Evolutionary conservation across 306 rosid species (phyloP).

Genomic region (Begonia masoniana): DNA sequence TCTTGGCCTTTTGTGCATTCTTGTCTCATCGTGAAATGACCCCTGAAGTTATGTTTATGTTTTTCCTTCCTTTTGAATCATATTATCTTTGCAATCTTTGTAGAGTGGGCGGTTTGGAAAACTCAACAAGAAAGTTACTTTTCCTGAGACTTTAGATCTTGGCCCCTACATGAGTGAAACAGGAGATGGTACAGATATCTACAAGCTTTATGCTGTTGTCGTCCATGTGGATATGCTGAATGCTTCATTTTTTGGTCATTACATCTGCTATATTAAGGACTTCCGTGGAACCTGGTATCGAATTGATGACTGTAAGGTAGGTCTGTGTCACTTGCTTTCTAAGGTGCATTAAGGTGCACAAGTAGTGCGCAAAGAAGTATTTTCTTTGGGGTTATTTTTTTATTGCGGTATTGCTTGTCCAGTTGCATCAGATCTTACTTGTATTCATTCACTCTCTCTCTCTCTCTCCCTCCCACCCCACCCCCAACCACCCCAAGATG

Average conservation of each 20-base stretch:
- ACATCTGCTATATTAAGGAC: conserved; percentile 84
- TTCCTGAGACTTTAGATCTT: conserved; percentile 79
- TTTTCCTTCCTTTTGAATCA: background rate
- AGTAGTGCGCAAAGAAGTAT: too few relatives aligned
- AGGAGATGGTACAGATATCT: conserved; percentile 56
- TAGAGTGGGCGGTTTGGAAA: conserved; percentile 98
- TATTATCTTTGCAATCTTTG: conserved; percentile 8
- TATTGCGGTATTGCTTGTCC: too few relatives aligned
- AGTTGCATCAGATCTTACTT: too few relatives aligned
- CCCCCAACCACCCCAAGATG: too few relatives aligned
- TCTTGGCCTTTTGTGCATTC: too few relatives aligned
- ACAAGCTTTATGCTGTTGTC: conserved; percentile 80
- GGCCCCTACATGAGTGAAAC: conserved; percentile 78
- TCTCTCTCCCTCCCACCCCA: too few relatives aligned
- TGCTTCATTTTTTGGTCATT: conserved; percentile 96
- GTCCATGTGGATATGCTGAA: conserved; percentile 94
- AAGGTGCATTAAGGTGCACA: too few relatives aligned
- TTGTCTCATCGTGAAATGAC: too few relatives aligned
- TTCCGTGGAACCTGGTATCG: conserved; percentile 67
- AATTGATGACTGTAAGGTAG: conserved; percentile 82
- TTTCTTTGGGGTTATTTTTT: too few relatives aligned
- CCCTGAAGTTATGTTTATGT: conserved; percentile 2
- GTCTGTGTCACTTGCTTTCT: conserved; percentile 6
- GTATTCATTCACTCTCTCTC: too few relatives aligned
- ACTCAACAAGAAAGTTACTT: conserved; percentile 78